phyloP scores from a whole-genome alignment of 371 early-diverging fungal species.

The Phascolomyces articulosus region DNA sequence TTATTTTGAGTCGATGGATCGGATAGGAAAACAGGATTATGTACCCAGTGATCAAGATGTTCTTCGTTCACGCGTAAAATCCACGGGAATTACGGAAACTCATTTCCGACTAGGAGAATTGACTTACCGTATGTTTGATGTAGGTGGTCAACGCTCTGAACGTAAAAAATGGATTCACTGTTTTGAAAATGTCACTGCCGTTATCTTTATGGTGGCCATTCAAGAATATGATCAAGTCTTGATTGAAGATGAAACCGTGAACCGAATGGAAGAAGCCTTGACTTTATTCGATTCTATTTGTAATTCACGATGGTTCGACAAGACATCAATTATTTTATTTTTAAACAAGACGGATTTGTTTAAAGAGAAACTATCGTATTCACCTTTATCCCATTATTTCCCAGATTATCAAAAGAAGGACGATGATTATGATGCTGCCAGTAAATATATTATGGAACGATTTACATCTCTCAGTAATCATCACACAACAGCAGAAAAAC shows the following conservation, averaged over 20 bases:
- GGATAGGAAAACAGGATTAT: constrained; percentile 77
- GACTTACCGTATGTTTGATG: constrained; percentile 91
- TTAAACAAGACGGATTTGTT: constrained; percentile 86
- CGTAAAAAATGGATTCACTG: constrained; percentile 96
- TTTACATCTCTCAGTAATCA: constrained; percentile 44
- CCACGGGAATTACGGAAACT: constrained; percentile 89
- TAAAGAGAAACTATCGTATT: constrained; percentile 63
- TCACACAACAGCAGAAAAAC: constrained; percentile 41
- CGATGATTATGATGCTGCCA: constrained; percentile 64
- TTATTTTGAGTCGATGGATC: constrained; percentile 87
- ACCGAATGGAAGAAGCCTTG: constrained; percentile 65
- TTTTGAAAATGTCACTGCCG: constrained; percentile 92
- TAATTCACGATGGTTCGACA: constrained; percentile 81
- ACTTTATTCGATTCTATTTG: constrained; percentile 78
- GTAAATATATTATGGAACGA: constrained; percentile 47
- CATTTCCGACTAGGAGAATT: constrained; percentile 79
- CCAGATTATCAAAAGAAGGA: constrained; percentile 54
- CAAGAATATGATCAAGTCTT: constrained; percentile 92
- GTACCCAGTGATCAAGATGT: constrained; percentile 89
- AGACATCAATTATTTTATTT: constrained; percentile 83
- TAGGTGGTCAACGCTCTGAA: constrained; percentile 91
- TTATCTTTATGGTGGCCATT: constrained; percentile 90
- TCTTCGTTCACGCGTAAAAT: constrained; percentile 79
- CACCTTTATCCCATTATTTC: constrained; percentile 69
- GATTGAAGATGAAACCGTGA: constrained; percentile 90